These are phyloP conservation scores for Lippia alba DNA, from an alignment of 305 asterid genomes.

Conservation along the genomic window DNA sequence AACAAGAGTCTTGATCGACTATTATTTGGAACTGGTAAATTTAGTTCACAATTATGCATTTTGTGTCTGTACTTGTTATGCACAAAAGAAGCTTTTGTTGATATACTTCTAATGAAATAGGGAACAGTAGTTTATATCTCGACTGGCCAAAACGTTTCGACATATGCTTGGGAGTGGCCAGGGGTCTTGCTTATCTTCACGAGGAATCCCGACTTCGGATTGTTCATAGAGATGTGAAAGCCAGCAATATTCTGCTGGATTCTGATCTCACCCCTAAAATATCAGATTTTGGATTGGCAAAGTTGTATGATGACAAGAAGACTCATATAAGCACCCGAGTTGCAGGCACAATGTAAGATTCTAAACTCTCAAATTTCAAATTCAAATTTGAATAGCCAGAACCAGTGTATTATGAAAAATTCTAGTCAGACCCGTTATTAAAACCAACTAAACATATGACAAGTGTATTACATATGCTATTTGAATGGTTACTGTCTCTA, in stretches of 20 bases:
- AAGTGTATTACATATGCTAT: too few species aligned
- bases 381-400: background rate
- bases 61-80: background rate
- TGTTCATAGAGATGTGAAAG: conserved; percentile 91
- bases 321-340: conserved; percentile 88
- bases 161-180: conserved; percentile 84
- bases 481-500: too few species aligned
- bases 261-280: conserved; percentile 72
- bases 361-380: background rate
- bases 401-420: too few species aligned
- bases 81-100: background rate
- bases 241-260: conserved; percentile 87
- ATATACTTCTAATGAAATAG: conserved; percentile 40
- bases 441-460: too few species aligned
- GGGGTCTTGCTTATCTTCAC: conserved; percentile 84
- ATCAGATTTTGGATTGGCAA: conserved; percentile 92
- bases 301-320: conserved; percentile 75
- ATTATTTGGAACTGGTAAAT: conserved; percentile 45
- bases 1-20: conserved; percentile 63
- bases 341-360: conserved; percentile 83
- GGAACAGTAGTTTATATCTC: conserved; percentile 47
- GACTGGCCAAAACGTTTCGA: conserved; percentile 73
- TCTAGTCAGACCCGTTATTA: too few species aligned
- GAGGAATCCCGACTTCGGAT: conserved; percentile 84
- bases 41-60: background rate